Conservation (phyloP, 2,329 filamentous ascomycete species). For the Alternaria dauci region DNA sequence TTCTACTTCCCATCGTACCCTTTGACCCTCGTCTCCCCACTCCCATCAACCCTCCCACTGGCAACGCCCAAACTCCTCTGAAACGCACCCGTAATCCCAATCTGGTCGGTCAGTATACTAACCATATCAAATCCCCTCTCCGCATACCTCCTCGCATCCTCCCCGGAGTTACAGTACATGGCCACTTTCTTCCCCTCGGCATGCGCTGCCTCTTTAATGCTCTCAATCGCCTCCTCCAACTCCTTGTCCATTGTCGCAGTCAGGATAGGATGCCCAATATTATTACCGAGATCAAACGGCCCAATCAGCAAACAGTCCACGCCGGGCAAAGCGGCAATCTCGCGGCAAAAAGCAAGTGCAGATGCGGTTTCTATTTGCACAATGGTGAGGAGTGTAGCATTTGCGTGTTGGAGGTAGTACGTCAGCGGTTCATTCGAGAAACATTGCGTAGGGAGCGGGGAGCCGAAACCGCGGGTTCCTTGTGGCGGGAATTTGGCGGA, state of each 20-base stretch:
- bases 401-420: constrained; percentile 65
- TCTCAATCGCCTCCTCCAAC: constrained; percentile 60
- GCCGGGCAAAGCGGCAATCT: constrained; percentile 62
- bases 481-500: constrained; percentile 65
- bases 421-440: constrained; percentile 53
- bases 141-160: constrained; percentile 61
- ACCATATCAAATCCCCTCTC: constrained; percentile 65
- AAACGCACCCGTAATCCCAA: constrained; percentile 55
- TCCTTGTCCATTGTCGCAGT: constrained; percentile 58
- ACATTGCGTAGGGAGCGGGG: constrained; percentile 61
- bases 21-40: constrained; percentile 24
- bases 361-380: constrained; percentile 58
- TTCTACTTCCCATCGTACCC: constrained; percentile 39
- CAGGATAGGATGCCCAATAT: constrained; percentile 63
- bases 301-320: constrained; percentile 64
- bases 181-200: constrained; percentile 63
- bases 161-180: constrained; percentile 63
- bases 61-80: constrained; percentile 45
- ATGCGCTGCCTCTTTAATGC: constrained; percentile 61
- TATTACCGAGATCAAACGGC: constrained; percentile 66
- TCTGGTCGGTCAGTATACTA: constrained; percentile 56
- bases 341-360: constrained; percentile 52
- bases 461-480: constrained; percentile 65
- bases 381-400: constrained; percentile 61
- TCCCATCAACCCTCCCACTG: constrained; percentile 32